These are phyloP conservation scores for Fusarium verticillioides DNA, from an alignment of 2,329 filamentous ascomycete genomes.

Conservation along the genomic window DNA sequence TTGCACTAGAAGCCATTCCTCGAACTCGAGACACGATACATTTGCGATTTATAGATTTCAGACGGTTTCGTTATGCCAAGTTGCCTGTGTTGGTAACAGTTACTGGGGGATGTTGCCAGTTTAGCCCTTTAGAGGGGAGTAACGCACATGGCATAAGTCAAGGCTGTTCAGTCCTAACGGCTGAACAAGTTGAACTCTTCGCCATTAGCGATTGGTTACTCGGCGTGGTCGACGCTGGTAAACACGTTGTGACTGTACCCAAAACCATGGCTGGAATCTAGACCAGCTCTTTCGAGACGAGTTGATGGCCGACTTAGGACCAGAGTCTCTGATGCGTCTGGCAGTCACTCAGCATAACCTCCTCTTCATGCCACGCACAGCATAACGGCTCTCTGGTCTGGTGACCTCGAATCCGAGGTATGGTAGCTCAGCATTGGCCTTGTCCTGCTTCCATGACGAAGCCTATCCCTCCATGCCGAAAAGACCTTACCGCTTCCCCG, in stretches of 20 bases:
- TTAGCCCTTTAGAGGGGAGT: neutral
- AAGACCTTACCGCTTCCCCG: slow-evolving; percentile 5
- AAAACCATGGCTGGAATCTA: slow-evolving; percentile 11
- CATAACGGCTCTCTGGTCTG: slow-evolving; percentile 6
- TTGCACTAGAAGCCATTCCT: neutral
- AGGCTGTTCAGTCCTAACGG: neutral
- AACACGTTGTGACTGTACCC: neutral
- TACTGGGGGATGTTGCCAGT: neutral
- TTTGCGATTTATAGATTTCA: neutral
- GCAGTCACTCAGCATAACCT: slow-evolving; percentile 28
- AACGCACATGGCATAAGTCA: neutral
- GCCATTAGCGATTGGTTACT: neutral
- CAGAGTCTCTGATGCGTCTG: neutral
- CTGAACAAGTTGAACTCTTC: neutral
- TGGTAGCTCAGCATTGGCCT: neutral
- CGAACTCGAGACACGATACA: slow-evolving; percentile 12
- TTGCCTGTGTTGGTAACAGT: neutral
- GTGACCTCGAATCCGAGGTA: slow-evolving; percentile 22
- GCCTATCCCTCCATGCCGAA: neutral
- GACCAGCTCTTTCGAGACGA: neutral
- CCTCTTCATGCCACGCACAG: slow-evolving; percentile 17
- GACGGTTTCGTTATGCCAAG: slow-evolving; percentile 3
- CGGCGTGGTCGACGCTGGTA: neutral
- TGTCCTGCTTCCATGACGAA: slow-evolving; percentile 22
- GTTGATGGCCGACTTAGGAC: slow-evolving; percentile 7